Conservation (phyloP, 495 filamentous ascomycete genomes). For the Xylaria telfairii region DNA sequence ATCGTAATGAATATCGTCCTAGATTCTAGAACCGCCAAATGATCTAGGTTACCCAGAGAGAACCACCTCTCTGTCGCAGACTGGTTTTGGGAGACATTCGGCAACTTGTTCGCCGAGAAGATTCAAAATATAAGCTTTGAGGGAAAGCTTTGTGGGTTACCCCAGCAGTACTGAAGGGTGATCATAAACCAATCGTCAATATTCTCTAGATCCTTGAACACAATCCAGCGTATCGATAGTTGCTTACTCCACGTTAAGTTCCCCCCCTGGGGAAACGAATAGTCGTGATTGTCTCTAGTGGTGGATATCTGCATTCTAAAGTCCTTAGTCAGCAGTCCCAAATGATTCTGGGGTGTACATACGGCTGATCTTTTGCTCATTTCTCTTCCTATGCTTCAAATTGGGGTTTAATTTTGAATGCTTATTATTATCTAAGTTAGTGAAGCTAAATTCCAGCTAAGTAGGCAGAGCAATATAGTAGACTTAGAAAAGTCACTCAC, state of each 20-base stretch:
- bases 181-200: neutral
- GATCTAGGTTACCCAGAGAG: neutral
- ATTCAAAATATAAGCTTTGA: neutral
- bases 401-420: neutral
- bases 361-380: neutral
- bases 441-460: neutral
- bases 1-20: no score
- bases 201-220: neutral
- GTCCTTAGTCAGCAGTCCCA: neutral
- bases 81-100: neutral
- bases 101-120: neutral
- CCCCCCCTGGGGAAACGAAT: neutral
- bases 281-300: neutral
- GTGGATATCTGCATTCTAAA: neutral
- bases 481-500: neutral
- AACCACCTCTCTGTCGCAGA: neutral
- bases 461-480: neutral
- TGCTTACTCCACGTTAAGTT: neutral
- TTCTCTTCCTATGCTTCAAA: neutral
- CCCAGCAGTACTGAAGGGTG: neutral
- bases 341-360: neutral
- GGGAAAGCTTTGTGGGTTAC: neutral
- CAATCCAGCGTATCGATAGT: neutral
- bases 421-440: neutral
- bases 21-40: neutral